Evolutionary conservation across 306 rosid species (phyloP), one percentile per base, ranked within the genome.

Genomic region (Arachis hypogaea): DNA sequence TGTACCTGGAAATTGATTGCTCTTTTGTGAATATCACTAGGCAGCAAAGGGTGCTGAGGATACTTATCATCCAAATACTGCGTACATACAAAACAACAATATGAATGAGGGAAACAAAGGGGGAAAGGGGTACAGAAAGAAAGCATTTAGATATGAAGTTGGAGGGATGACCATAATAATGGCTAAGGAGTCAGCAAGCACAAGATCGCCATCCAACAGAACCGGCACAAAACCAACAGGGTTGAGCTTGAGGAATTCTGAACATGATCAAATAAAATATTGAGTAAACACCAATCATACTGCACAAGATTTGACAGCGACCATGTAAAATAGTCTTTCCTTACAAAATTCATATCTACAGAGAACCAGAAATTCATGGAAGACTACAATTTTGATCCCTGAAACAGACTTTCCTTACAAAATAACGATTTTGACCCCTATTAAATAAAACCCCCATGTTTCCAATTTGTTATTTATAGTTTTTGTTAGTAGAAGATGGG

Each of bases 61-160:
- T 83, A 93, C 85, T 93, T 93, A 38, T 86, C 92, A 40, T 93
- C 98, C 83, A 93, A 79, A 84, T 89, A 89, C 98, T 91, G 82
- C 41, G 28, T 8, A 6, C 14, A 44, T 28, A 43, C 4, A 18
- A 8, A 45, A 16, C 50, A 9, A 55, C 8, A 45, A 40, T 30
- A 56, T 7, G 36, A 81, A 16, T 57, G 68, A 7, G 22, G 43
- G 10, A 2, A 5, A 5, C 5, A n/a, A 3, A 41, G 60, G 29
- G 29, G 4, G 43, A 7, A 38, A 22, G 56, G 28, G 28, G 28
- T 22, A 12, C 7, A 16, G 3, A 33, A 3, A 36, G 66, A 38
- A 65, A 56, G 11, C 18, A 57, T 9, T 60, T 9, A 36, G 56
- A 11, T 11, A 12, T 11, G 29, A n/a, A 63, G 11, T 18, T 6